Evolutionary conservation across 805 yeast species (phyloP).

Genomic region (Lachancea lanzarotensis): DNA sequence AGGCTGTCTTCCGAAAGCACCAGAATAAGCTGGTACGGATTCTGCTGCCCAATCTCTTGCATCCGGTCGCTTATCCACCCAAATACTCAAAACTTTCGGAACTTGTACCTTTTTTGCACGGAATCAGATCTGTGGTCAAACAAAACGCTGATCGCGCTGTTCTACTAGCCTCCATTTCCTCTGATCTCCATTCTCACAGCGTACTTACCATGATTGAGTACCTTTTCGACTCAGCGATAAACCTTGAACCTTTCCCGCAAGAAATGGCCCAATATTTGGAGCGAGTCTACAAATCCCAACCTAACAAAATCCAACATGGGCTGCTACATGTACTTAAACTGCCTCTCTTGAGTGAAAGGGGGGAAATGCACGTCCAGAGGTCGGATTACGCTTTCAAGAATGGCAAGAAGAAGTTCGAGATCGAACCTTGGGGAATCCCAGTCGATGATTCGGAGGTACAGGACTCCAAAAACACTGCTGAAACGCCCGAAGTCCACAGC

Average conservation of each 20-base stretch:
- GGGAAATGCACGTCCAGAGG: conserved; percentile 66
- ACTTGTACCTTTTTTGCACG: conserved; percentile 55
- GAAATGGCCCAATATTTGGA: conserved; percentile 62
- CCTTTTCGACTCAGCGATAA: conserved; percentile 60
- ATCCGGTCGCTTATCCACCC: conserved; percentile 69
- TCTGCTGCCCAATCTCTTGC: conserved; percentile 67
- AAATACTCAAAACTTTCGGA: conserved; percentile 38
- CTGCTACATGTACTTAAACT: conserved; percentile 67
- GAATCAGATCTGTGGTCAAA: conserved; percentile 48
- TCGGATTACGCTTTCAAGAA: conserved; percentile 84
- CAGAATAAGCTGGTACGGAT: conserved; percentile 51
- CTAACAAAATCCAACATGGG: conserved; percentile 78
- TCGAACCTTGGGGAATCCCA: conserved; percentile 96
- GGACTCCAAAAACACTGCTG: conserved; percentile 1
- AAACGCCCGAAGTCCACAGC: neutral
- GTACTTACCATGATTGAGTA: conserved; percentile 49
- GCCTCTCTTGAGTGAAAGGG: conserved; percentile 60
- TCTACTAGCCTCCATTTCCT: conserved; percentile 50
- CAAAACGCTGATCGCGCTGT: conserved; percentile 41
- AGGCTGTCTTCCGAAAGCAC: conserved; percentile 37
- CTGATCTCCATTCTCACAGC: conserved; percentile 53
- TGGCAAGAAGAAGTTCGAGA: conserved; percentile 75
- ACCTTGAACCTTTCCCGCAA: conserved; percentile 76
- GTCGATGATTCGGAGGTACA: conserved; percentile 70
- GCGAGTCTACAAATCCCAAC: conserved; percentile 53